Conservation (phyloP, 2,329 filamentous ascomycete genomes). For the Plenodomus biglobosus region DNA sequence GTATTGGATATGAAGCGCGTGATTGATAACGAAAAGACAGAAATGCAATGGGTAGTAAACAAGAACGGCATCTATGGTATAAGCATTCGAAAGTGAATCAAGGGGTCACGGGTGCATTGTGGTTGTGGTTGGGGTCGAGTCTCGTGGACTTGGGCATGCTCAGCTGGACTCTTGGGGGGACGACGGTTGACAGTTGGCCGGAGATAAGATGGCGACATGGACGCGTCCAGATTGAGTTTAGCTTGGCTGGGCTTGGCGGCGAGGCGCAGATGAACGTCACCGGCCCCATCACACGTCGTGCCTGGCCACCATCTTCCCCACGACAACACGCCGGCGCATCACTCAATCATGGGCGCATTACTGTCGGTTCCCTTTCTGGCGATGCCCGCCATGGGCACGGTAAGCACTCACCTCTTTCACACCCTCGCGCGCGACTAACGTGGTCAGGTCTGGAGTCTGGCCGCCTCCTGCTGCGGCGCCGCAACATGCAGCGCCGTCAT, state of each 20-base stretch:
- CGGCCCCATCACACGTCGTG: constrained; percentile 12
- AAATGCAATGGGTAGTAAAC: neutral
- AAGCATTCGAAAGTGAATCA: neutral
- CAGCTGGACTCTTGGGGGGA: neutral
- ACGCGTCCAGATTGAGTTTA: neutral
- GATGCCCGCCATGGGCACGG: constrained; percentile 80
- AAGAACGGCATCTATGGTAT: neutral
- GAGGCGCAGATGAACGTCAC: constrained; percentile 20
- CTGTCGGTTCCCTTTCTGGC: constrained; percentile 88
- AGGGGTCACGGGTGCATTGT: neutral
- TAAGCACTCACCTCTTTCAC: constrained; percentile 53
- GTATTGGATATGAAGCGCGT: neutral
- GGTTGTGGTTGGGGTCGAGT: neutral
- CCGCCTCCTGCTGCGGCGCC: constrained; percentile 90
- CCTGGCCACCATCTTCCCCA: constrained; percentile 12
- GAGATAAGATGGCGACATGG: constrained; percentile 23
- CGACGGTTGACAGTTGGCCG: constrained; percentile 6
- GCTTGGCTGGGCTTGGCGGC: constrained; percentile 14
- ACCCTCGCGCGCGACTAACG: constrained; percentile 25
- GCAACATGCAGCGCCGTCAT: constrained; percentile 96
- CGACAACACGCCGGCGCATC: constrained; percentile 7
- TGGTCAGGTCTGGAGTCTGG: constrained; percentile 70
- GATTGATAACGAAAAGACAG: neutral
- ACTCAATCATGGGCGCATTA: constrained; percentile 75
- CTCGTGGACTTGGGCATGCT: neutral